phyloP scores from a whole-genome alignment of 768 basidiomycete species.

The Russula virescens region DNA sequence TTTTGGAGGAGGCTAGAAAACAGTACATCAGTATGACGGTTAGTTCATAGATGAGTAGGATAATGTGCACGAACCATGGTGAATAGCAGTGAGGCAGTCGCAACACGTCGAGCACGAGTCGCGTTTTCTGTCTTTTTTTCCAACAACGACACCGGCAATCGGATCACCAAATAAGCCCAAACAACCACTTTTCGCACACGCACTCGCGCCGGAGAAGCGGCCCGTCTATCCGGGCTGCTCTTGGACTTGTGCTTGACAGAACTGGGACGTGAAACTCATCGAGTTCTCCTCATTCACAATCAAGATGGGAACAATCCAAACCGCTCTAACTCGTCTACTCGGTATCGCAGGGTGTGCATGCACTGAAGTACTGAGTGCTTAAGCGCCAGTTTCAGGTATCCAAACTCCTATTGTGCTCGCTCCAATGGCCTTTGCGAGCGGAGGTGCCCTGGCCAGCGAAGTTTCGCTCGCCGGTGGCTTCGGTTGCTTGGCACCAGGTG shows the following conservation, averaged over 20 bases:
- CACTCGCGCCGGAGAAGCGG: not conserved
- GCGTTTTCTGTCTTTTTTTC: not conserved
- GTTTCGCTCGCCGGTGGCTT: constrained; percentile 68
- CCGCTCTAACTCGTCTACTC: constrained; percentile 43
- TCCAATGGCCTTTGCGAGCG: constrained; percentile 68
- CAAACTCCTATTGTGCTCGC: constrained; percentile 55
- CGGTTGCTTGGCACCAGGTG: constrained; percentile 68
- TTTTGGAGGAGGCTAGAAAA: constrained; percentile 80
- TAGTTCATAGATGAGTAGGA: not conserved
- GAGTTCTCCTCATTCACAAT: not conserved
- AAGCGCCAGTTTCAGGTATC: constrained; percentile 36
- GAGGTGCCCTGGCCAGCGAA: constrained; percentile 45
- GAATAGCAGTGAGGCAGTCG: constrained; percentile 10
- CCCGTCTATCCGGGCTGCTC: not conserved
- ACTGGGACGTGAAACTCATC: too few relatives aligned
- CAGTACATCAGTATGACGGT: not conserved
- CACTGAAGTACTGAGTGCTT: constrained; percentile 5
- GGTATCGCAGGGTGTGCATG: constrained; percentile 32
- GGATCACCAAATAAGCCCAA: constrained; percentile 9
- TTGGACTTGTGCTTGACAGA: too few relatives aligned
- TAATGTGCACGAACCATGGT: constrained; percentile 22
- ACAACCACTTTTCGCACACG: not conserved
- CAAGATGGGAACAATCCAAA: constrained; percentile 32
- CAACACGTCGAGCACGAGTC: constrained; percentile 27
- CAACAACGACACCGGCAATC: not conserved